Evolutionary conservation across 306 rosid genomes (phyloP).

Genomic region (Prunus dulcis): DNA sequence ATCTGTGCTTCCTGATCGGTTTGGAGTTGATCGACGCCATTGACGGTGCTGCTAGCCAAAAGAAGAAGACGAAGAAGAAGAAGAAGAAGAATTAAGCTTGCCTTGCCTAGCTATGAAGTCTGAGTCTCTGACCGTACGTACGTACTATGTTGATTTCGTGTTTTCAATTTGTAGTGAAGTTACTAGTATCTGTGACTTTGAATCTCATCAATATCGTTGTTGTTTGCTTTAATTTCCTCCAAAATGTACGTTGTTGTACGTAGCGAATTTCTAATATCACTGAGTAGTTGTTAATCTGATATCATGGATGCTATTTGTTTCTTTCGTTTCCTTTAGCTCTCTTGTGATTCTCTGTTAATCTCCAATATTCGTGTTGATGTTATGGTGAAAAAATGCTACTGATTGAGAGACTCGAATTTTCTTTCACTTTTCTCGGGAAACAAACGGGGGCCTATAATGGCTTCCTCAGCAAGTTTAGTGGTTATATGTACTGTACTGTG

Average conservation of each 20-base stretch:
- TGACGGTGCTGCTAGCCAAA: background rate
- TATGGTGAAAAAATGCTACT: background rate
- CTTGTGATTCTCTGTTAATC: no score
- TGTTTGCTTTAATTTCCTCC: no score
- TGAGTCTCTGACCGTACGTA: background rate
- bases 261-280: no score
- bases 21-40: background rate
- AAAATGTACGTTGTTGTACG: no score
- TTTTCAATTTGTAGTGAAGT: background rate
- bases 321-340: background rate
- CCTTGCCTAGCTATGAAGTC: background rate
- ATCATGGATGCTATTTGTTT: no score
- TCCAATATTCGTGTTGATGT: background rate
- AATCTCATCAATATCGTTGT: background rate
- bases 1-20: conserved; percentile 21
- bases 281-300: no score
- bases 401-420: background rate
- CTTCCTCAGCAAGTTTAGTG: no score
- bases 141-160: background rate
- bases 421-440: background rate
- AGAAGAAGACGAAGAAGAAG: background rate
- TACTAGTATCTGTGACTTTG: background rate
- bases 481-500: no score
- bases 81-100: background rate
- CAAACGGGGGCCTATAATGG: background rate